Evolutionary conservation across 345 rosid species (phyloP).

Genomic region (Citrus sp.): DNA sequence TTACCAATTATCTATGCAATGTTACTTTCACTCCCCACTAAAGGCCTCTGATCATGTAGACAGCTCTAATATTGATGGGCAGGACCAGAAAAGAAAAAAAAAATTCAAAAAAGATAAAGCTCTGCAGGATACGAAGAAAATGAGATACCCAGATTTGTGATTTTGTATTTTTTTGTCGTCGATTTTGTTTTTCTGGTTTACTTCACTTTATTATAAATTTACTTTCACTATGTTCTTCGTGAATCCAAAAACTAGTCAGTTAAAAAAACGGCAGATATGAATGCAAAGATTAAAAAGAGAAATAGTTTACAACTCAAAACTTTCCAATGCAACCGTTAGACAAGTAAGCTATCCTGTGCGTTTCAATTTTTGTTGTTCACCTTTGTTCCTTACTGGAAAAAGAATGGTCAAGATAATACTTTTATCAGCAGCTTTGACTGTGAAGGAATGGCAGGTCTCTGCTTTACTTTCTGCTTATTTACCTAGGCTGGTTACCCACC

Average conservation of each 20-base stretch:
- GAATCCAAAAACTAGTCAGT: background rate
- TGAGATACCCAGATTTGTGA: background rate
- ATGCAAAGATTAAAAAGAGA: background rate
- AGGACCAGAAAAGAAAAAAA: background rate
- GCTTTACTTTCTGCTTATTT: background rate
- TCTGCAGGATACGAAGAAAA: background rate
- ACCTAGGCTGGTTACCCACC: background rate
- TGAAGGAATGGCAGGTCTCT: background rate
- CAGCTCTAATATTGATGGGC: background rate
- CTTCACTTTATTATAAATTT: background rate
- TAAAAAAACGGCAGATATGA: background rate
- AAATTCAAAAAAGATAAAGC: background rate
- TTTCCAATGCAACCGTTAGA: background rate
- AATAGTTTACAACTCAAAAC: background rate
- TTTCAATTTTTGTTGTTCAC: slow-evolving; percentile 3
- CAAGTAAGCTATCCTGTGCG: background rate
- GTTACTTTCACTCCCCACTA: slow-evolving; percentile 34
- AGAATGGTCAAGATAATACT: background rate
- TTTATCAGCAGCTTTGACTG: slow-evolving; percentile 20
- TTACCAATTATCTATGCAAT: background rate
- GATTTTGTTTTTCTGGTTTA: background rate
- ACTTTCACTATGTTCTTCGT: background rate
- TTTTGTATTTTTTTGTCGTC: background rate
- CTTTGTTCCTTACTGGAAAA: slow-evolving; percentile 4
- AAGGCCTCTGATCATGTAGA: background rate